Evolutionary conservation across 202 grass and related monocot species (phyloP), one percentile per base, ranked within the genome.

Genomic region (Panicum virgatum): DNA sequence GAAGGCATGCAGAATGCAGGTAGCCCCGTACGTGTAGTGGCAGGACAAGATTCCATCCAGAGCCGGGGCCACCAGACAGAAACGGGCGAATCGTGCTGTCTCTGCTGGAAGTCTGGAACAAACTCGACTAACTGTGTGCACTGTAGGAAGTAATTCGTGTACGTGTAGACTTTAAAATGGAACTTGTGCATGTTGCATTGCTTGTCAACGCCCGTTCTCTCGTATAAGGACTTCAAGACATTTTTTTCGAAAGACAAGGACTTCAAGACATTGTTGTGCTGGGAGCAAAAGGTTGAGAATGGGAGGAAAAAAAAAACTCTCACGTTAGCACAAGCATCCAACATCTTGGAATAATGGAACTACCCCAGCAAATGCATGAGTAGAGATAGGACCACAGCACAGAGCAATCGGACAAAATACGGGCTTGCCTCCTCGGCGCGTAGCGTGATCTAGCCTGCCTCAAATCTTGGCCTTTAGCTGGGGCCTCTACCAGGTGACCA

Each of bases 1-100:
- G 40, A 46, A 44, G 18, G 40, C 42, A 70, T 47, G 66, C 66
- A 70, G 51, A 72, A 72, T 5, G 69, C 69, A 72, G 69, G 26
- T 34, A 12, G 46, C 27, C 46, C 27, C n/a, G n/a, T n/a, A n/a
- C n/a, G n/a, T n/a, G 26, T 34, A 12, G 46, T 72, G 45, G 10
- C 29, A 72, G 9, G 3, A 18, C 45, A 72, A 72, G 69, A 72
- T 72, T 72, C 45, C 69, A 72, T 72, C 69, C 15, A 51, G 13
- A 50, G 27, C 44, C 26, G 68, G 68, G 68, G 11, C 68, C 68
- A 71, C 67, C 44, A 7, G 42, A 70, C 23, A 70, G 42, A 70
- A 70, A 70, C 66, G 7, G 66, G 42, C 23, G 23, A 29, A 29
- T 29, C 66, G 66, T 16, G 23, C 13, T 7, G n/a, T 69, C 23